phyloP scores from a whole-genome alignment of 1,284 basidiomycete genomes.

The Trametes sp. region DNA sequence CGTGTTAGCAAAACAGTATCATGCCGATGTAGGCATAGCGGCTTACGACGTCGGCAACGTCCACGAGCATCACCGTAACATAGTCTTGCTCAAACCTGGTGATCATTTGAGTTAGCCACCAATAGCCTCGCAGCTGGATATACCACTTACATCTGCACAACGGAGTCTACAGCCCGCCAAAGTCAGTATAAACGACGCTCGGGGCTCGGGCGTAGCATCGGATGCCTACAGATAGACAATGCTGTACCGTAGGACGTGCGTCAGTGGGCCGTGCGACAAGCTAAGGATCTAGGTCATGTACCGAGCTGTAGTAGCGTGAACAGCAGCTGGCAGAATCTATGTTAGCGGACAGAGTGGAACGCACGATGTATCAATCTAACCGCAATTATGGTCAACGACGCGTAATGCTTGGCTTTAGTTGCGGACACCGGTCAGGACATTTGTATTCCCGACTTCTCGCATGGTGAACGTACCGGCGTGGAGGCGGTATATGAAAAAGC shows the following conservation, averaged over 20 bases:
- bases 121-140: too few species aligned
- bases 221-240: constrained; percentile 3
- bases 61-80: constrained; percentile 2
- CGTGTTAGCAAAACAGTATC: neutral
- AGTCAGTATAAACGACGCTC: neutral
- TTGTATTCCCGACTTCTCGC: neutral
- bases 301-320: constrained; percentile 18
- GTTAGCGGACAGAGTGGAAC: neutral
- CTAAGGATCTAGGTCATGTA: neutral
- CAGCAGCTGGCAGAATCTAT: neutral
- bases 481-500: constrained; percentile 24
- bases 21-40: too few species aligned
- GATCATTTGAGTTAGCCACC: too few species aligned
- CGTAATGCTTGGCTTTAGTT: constrained; percentile 12
- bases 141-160: constrained; percentile 2
- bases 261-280: neutral
- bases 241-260: neutral
- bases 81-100: constrained; percentile 7
- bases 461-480: constrained; percentile 13
- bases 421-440: neutral
- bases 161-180: neutral
- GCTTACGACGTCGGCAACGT: constrained; percentile 5
- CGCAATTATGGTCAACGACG: neutral
- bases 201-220: neutral
- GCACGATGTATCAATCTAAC: constrained; percentile 1